These are phyloP conservation scores for Shiraia bambusicola DNA, from an alignment of 2,329 filamentous ascomycete genomes.

Conservation along the genomic window DNA sequence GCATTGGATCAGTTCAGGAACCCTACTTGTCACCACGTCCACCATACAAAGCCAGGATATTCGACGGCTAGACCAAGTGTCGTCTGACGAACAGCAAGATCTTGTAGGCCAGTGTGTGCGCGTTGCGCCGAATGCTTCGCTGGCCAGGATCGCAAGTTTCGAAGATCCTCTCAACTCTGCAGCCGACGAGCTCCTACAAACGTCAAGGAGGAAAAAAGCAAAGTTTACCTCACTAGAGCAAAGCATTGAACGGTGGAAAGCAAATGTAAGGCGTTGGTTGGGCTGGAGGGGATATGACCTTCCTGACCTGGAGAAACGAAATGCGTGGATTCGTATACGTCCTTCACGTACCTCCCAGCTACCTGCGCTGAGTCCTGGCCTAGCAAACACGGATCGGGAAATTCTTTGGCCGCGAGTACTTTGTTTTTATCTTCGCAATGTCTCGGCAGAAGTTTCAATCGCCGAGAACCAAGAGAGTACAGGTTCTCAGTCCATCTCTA, in stretches of 20 bases:
- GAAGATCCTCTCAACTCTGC: constrained; percentile 27
- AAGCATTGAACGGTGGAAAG: constrained; percentile 39
- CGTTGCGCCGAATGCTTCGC: constrained; percentile 37
- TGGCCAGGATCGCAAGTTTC: constrained; percentile 35
- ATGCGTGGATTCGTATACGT: constrained; percentile 37
- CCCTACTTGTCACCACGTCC: constrained; percentile 34
- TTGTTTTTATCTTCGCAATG: constrained; percentile 30
- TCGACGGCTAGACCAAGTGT: constrained; percentile 19
- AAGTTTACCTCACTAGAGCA: constrained; percentile 30
- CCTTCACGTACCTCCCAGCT: constrained; percentile 15
- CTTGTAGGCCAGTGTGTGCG: constrained; percentile 35
- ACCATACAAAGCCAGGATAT: constrained; percentile 28
- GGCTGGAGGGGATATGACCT: constrained; percentile 38
- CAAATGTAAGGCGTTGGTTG: constrained; percentile 36
- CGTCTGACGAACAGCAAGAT: constrained; percentile 19
- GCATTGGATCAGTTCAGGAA: constrained; percentile 40
- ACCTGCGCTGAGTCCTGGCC: constrained; percentile 14
- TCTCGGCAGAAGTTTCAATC: not conserved
- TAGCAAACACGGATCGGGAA: constrained; percentile 22
- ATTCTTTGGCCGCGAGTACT: constrained; percentile 41
- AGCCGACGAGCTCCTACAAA: constrained; percentile 15
- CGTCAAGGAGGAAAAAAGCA: constrained; percentile 28
- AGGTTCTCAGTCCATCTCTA: constrained; percentile 4
- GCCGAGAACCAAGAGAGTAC: not conserved
- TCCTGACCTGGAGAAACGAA: constrained; percentile 23